Evolutionary conservation across 768 basidiomycete species (phyloP), one percentile per base, ranked within the genome.

Genomic region (Cyathus striatus): DNA sequence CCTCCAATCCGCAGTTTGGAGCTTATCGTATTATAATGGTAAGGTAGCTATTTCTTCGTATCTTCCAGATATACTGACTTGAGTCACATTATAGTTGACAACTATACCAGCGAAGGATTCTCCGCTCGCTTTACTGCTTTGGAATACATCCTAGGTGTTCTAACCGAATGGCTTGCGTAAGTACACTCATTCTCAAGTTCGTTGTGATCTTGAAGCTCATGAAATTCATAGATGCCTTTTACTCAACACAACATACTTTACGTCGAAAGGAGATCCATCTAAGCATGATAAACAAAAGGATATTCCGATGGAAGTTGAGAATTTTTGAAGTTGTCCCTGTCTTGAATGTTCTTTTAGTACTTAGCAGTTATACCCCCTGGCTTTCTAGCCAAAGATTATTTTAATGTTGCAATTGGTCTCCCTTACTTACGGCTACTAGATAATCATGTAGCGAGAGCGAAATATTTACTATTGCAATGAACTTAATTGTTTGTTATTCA

Each of bases 21-120:
- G 47, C 34, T 36, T 55, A 12, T 55, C 53, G 0, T 55, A 55
- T 38, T 55, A 48, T 20, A 53, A 55, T 24, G 49, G 51, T 55
- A 13, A 23, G 54, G 40, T 22, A 24, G 16, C 14, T 25, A 16
- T 35, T 2, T 38, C 18, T 20, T 24, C n/a, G n/a, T n/a, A 30
- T 9, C 27, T 30, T n/a, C 27, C 27, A 30, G 9, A 30, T 30
- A 30, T 30, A 30, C n/a, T 30, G 27, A n/a, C 20, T 9, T 20
- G 13, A 14, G 12, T 37, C 20, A 10, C 35, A n/a, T 26, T 22
- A 14, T 9, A 53, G 50, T 50, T 2, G 39, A 49, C 2, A 56
- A 52, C 20, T 56, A 56, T 37, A 30, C 36, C 16, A 22, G 36
- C 3, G 37, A 41, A 6, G 54, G 54, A 3, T 53, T 56, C 33